Percentiles rank a stretch among this genome's conserved stretches.
These are phyloP conservation scores for Diutina sp. DNA, from an alignment of 1,139 yeast genomes.

Conservation along the genomic window DNA sequence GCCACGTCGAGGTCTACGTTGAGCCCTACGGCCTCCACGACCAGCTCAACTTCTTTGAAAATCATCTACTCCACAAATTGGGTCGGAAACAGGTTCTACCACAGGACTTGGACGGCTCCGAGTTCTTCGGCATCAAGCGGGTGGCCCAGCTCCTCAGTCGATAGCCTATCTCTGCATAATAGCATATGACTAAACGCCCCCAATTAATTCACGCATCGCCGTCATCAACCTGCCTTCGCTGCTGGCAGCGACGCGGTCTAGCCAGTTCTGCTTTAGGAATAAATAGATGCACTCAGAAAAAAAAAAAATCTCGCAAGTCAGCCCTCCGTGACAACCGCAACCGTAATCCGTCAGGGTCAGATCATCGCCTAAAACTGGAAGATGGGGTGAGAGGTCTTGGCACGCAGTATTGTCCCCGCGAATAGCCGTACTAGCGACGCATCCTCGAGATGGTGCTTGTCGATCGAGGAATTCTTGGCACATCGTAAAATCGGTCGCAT, in stretches of 20 bases:
- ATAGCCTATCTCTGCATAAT: not conserved
- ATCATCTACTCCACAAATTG: slow-evolving; percentile 6
- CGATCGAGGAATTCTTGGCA: not conserved
- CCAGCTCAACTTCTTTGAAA: slow-evolving; percentile 21
- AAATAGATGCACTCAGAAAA: no score
- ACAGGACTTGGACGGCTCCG: slow-evolving; percentile 8
- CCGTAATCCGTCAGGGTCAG: not conserved
- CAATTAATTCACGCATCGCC: not conserved
- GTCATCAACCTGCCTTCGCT: not conserved
- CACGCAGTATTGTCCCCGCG: no score
- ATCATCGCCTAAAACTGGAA: no score
- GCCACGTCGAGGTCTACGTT: slow-evolving; percentile 13
- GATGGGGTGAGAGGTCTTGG: no score
- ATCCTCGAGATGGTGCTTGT: not conserved
- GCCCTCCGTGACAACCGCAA: not conserved
- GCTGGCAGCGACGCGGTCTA: not conserved
- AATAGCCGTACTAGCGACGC: not conserved
- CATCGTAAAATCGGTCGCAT: not conserved
- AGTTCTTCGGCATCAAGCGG: slow-evolving; percentile 6
- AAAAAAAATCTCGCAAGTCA: not conserved
- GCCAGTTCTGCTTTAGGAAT: not conserved
- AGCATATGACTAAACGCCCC: not conserved
- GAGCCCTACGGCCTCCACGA: slow-evolving; percentile 38
- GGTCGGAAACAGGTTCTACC: slow-evolving; percentile 3
- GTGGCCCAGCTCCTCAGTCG: slow-evolving; percentile 6